phyloP scores from a whole-genome alignment of 1,284 basidiomycete genomes.

The Termitomyces sp. region DNA sequence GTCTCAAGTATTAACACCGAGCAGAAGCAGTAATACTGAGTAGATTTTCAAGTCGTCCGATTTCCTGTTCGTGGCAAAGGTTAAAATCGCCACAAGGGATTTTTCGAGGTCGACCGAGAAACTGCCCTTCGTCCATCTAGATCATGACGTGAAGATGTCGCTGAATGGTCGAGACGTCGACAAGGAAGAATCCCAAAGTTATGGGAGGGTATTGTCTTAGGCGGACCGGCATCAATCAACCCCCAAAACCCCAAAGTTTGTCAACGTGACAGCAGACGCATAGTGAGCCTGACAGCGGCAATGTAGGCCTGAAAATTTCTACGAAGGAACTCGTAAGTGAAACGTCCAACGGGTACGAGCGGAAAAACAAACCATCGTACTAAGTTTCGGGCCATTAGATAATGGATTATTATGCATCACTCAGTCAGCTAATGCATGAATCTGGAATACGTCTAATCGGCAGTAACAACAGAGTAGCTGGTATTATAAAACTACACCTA shows the following conservation, averaged over 20 bases:
- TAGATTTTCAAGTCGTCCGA: background rate
- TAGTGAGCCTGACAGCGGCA: background rate
- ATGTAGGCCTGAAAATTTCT: background rate
- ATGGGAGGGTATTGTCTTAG: background rate
- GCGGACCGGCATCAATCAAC: background rate
- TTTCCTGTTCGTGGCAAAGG: background rate
- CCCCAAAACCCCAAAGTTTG: background rate
- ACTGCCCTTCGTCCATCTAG: background rate
- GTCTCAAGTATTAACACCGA: background rate
- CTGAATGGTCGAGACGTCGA: background rate
- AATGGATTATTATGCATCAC: background rate
- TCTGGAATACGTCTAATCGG: conserved; percentile 5
- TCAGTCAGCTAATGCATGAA: background rate
- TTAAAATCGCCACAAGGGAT: background rate
- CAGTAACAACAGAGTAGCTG: conserved; percentile 11
- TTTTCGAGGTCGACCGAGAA: background rate
- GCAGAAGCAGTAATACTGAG: background rate
- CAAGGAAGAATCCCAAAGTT: background rate
- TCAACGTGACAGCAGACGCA: background rate
- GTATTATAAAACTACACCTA: conserved; percentile 20
- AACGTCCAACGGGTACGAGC: background rate
- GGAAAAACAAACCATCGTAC: background rate
- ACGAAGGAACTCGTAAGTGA: background rate
- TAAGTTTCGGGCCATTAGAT: background rate
- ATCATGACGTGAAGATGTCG: conserved; percentile 1